Base-by-base conservation (phyloP, 148 eudicot species). In the Rhododendron kiyosumense region DNA sequence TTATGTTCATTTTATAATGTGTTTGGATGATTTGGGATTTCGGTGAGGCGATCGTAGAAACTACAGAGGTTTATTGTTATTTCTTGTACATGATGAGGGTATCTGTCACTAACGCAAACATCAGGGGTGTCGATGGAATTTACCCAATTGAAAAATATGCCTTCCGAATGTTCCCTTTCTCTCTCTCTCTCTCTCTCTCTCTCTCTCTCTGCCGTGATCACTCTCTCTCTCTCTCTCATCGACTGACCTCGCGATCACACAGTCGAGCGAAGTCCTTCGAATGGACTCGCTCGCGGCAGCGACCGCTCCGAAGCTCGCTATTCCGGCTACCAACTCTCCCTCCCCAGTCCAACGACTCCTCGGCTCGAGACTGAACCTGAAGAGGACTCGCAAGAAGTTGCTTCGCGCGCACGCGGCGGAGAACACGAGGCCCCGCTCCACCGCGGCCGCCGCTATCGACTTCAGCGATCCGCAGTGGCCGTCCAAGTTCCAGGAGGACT, bases 401-500 rank as follows among this genome's bases (percentile, higher is more conserved):
- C 41, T 28, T n/a, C 86, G 91, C 36, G 86, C 61, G 51, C 65
- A 28, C 17, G 36, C 36, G 18, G 75, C 75, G 18, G 85, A 71
- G 81, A 28, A 81, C 59, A 78, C 84, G 71, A 75, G 81, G 7
- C 59, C 83, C 15, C 34, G 28, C n/a, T 10, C 88, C 24, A n/a
- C 82, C 41, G 61, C 61, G 11, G 20, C 78, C 3, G 24, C 43
- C 63, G 85, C 82, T 20, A 91, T 94, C 36, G 93, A 95, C 85
- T 90, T 88, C 88, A 86, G 89, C 87, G 98, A 96, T 93, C 95
- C 94, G 1, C 91, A 90, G 18, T 96, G 99, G 99, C 94, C 93
- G 89, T 69, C 34, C 0, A 93, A 89, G 89, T 96, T 84, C 77
- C 88, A 94, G 88, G 36, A 81, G 28, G 97, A 95, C 32, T 96